phyloP scores from a whole-genome alignment of 2,329 filamentous ascomycete genomes.

The Colletotrichum sp. region DNA sequence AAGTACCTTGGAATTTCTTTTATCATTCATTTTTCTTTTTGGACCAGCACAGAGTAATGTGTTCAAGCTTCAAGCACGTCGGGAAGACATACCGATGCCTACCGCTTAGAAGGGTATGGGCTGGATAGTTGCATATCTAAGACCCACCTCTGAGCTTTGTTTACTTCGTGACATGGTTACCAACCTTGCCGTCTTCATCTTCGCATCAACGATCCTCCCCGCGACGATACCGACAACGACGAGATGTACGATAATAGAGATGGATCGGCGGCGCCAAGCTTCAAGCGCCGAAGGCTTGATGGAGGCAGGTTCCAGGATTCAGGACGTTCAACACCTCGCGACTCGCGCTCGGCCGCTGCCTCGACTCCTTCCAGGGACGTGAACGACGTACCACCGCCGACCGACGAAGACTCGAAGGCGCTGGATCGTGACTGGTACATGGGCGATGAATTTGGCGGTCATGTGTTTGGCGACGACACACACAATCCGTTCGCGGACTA shows the following conservation, averaged over 20 bases:
- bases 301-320: slow-evolving; percentile 32
- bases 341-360: slow-evolving; percentile 38
- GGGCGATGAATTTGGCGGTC: slow-evolving; percentile 80
- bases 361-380: slow-evolving; percentile 44
- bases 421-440: slow-evolving; percentile 94
- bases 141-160: neutral
- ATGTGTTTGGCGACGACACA: slow-evolving; percentile 88
- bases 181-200: neutral
- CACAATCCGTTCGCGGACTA: slow-evolving; percentile 89
- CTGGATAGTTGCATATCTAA: neutral
- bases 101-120: neutral
- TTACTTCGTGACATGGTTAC: neutral
- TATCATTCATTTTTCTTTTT: neutral
- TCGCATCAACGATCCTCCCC: neutral
- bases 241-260: slow-evolving; percentile 34
- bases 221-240: neutral
- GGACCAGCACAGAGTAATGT: neutral
- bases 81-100: neutral
- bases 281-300: slow-evolving; percentile 72
- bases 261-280: slow-evolving; percentile 44
- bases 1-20: neutral
- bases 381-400: slow-evolving; percentile 57
- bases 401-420: slow-evolving; percentile 73
- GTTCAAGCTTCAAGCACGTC: neutral
- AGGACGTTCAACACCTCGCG: slow-evolving; percentile 45